Percentiles rank a stretch among this genome's conserved stretches.
Conservation (phyloP, 306 rosid genomes). For the Hylodesmum podocarpum region DNA sequence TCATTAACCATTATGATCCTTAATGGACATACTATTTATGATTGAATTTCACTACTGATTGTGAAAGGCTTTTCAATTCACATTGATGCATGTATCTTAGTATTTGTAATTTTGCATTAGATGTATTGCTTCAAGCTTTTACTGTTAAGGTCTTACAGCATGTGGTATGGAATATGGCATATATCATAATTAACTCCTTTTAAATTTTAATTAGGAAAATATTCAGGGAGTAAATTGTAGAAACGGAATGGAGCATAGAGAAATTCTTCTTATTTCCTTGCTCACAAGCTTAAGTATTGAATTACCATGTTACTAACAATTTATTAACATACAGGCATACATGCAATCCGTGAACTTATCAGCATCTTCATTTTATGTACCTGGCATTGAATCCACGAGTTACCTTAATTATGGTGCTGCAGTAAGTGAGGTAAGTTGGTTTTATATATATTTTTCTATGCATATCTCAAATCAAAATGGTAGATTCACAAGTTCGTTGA, state of each 20-base stretch:
- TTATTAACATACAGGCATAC: slow-evolving; percentile 62
- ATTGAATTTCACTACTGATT: background rate
- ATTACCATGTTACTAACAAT: slow-evolving; percentile 15
- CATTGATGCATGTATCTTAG: background rate
- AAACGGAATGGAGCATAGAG: background rate
- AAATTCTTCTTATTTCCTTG: background rate
- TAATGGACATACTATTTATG: background rate
- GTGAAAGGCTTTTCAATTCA: background rate
- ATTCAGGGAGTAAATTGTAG: background rate
- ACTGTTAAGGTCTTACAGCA: background rate
- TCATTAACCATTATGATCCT: background rate
- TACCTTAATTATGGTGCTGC: slow-evolving; percentile 92
- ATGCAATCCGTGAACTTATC: slow-evolving; percentile 68
- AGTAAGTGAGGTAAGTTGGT: slow-evolving; percentile 70
- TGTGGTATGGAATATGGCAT: background rate
- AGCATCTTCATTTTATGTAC: slow-evolving; percentile 58
- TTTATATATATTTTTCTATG: background rate
- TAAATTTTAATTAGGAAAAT: background rate
- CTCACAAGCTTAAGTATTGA: background rate
- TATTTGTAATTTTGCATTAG: background rate
- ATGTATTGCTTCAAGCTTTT: background rate
- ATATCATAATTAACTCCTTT: background rate
- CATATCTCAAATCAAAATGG: slow-evolving; percentile 10
- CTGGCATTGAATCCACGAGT: slow-evolving; percentile 37
- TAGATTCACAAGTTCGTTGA: slow-evolving; percentile 9